Evolutionary conservation across 2,329 filamentous ascomycete genomes (phyloP).

Genomic region (Trichoderma atroviride): DNA sequence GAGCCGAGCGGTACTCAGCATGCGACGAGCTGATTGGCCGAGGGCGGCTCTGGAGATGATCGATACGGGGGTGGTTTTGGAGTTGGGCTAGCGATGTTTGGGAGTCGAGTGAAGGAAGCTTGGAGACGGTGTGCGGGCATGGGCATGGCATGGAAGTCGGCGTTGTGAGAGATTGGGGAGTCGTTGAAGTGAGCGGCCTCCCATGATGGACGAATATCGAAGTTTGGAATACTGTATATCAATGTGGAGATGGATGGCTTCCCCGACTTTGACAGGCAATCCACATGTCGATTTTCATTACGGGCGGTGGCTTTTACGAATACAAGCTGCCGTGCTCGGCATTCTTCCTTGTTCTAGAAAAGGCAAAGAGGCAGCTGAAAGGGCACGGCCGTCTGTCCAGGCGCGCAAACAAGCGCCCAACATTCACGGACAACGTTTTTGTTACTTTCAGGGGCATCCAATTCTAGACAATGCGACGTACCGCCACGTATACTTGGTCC

Average conservation of each 20-base stretch:
- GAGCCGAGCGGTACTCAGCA: constrained; percentile 22
- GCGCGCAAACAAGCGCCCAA: not conserved
- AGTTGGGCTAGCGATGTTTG: not conserved
- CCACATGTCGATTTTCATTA: not conserved
- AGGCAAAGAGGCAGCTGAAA: not conserved
- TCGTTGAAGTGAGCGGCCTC: not conserved
- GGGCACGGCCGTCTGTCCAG: not conserved
- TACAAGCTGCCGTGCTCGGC: not conserved
- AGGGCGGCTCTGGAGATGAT: not conserved
- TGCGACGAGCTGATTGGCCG: constrained; percentile 18
- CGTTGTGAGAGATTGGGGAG: not conserved
- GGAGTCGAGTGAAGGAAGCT: not conserved
- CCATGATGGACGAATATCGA: not conserved
- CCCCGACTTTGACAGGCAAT: not conserved
- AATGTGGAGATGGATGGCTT: not conserved
- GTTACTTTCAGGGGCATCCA: not conserved
- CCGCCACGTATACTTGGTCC: not conserved
- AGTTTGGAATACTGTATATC: not conserved
- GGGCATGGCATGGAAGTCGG: not conserved
- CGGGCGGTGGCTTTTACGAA: not conserved
- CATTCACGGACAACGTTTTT: not conserved
- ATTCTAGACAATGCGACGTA: not conserved
- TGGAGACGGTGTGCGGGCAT: not conserved
- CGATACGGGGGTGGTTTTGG: not conserved
- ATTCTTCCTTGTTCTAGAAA: not conserved